Evolutionary conservation across 495 filamentous ascomycete species (phyloP).

Genomic region (Lepraria neglecta): DNA sequence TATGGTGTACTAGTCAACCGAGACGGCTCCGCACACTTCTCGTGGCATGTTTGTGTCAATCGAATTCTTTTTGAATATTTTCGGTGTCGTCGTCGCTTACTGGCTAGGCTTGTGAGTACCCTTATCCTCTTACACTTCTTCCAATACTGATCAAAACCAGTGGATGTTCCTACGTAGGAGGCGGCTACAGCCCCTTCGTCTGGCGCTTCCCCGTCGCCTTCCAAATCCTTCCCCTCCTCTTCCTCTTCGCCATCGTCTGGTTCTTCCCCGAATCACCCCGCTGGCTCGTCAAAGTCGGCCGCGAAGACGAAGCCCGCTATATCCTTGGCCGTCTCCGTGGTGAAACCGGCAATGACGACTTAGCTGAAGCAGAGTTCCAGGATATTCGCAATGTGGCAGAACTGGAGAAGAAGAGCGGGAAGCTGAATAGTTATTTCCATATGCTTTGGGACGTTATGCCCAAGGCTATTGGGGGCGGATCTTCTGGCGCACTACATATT

Average conservation of each 20-base stretch:
- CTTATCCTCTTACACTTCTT: constrained; percentile 21
- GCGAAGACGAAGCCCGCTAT: constrained; percentile 46
- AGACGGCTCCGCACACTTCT: constrained; percentile 59
- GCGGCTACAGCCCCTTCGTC: constrained; percentile 45
- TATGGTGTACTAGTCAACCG: constrained; percentile 41
- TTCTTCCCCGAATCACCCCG: constrained; percentile 55
- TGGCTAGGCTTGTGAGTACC: constrained; percentile 59
- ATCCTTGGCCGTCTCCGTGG: constrained; percentile 53
- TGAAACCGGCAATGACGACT: constrained; percentile 44
- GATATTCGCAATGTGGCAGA: constrained; percentile 56
- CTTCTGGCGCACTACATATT: constrained; percentile 55
- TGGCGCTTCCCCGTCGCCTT: constrained; percentile 70
- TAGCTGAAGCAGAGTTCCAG: constrained; percentile 54
- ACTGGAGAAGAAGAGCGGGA: constrained; percentile 45
- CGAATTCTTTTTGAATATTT: constrained; percentile 63
- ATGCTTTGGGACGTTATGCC: constrained; percentile 47
- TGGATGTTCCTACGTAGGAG: constrained; percentile 45
- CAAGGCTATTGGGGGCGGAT: constrained; percentile 39
- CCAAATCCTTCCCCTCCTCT: constrained; percentile 50
- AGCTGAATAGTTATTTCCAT: constrained; percentile 49
- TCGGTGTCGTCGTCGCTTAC: constrained; percentile 58
- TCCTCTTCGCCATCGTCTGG: constrained; percentile 44
- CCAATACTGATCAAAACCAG: background rate
- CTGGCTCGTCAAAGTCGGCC: constrained; percentile 51
- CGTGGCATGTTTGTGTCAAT: constrained; percentile 64